phyloP scores from a whole-genome alignment of 805 yeast genomes.

The Kodamaea kakaduensis region DNA sequence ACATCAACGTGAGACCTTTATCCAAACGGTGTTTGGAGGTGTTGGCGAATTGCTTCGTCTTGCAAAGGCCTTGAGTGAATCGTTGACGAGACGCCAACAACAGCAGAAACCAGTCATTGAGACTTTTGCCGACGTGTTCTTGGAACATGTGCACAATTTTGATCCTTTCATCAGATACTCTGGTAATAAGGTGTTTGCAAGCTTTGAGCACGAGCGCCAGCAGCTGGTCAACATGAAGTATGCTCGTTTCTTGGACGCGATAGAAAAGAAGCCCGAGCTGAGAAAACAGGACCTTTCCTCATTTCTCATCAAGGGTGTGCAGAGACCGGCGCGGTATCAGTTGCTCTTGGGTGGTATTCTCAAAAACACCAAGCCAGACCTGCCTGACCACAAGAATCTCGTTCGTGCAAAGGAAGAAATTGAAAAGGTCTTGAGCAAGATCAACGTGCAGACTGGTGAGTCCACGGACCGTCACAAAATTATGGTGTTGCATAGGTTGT shows the following conservation, averaged over 20 bases:
- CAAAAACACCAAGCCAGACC: slow-evolving; percentile 74
- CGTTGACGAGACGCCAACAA: slow-evolving; percentile 77
- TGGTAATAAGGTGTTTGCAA: slow-evolving; percentile 92
- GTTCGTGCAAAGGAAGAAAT: slow-evolving; percentile 71
- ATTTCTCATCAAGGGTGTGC: slow-evolving; percentile 89
- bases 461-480: slow-evolving; percentile 90
- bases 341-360: slow-evolving; percentile 75
- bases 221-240: slow-evolving; percentile 85
- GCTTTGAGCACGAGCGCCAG: slow-evolving; percentile 91
- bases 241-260: slow-evolving; percentile 90
- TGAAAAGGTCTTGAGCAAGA: slow-evolving; percentile 68
- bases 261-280: slow-evolving; percentile 78
- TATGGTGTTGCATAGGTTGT: slow-evolving; percentile 57
- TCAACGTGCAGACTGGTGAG: slow-evolving; percentile 87
- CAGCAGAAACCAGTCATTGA: slow-evolving; percentile 79
- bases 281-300: slow-evolving; percentile 90
- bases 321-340: slow-evolving; percentile 94
- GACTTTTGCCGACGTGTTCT: slow-evolving; percentile 80
- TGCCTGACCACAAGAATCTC: slow-evolving; percentile 67
- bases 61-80: slow-evolving; percentile 82
- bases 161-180: slow-evolving; percentile 93
- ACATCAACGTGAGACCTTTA: slow-evolving; percentile 83
- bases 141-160: slow-evolving; percentile 79
- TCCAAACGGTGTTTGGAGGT: slow-evolving; percentile 87
- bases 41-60: slow-evolving; percentile 82